Conservation (phyloP, 2,329 filamentous ascomycete genomes). For the Neonectria sp. region DNA sequence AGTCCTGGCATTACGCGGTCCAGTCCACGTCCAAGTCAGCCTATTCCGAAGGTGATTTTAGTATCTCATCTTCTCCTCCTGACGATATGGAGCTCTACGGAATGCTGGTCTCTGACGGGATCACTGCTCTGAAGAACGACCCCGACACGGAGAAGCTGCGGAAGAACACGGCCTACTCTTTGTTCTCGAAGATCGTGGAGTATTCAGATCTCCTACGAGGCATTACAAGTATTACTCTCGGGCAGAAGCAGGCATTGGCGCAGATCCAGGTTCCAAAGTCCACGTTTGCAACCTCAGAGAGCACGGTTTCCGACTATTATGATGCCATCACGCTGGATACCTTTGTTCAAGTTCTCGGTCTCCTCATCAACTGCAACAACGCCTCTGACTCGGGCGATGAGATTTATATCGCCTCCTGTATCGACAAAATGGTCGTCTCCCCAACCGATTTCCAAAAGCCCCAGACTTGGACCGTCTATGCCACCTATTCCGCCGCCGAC, state of each 20-base stretch:
- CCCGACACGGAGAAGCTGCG: conserved; percentile 30
- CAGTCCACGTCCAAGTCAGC: conserved; percentile 22
- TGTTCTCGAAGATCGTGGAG: conserved; percentile 39
- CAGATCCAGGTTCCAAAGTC: conserved; percentile 32
- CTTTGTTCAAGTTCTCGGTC: conserved; percentile 41
- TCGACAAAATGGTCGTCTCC: conserved; percentile 35
- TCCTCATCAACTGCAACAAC: conserved; percentile 39
- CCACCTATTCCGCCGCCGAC: conserved; percentile 31
- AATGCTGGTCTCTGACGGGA: conserved; percentile 30
- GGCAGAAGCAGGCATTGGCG: conserved; percentile 32
- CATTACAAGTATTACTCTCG: conserved; percentile 35
- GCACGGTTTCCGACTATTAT: conserved; percentile 30
- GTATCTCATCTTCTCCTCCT: conserved; percentile 6
- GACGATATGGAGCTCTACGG: conserved; percentile 31
- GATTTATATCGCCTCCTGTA: conserved; percentile 34
- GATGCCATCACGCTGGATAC: conserved; percentile 41
- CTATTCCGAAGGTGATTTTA: conserved; percentile 32
- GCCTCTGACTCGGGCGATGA: conserved; percentile 30
- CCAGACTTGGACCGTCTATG: conserved; percentile 36
- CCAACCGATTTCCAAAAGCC: conserved; percentile 30
- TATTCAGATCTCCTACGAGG: conserved; percentile 35
- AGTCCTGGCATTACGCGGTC: conserved; percentile 30
- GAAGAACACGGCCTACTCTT: conserved; percentile 32
- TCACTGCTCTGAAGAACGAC: conserved; percentile 24
- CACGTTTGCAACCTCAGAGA: conserved; percentile 25